Percentiles rank a stretch among this genome's conserved stretches.
Evolutionary conservation across 108 stramenopile genomes (phyloP).

Genomic region (Skeletonema potamos): DNA sequence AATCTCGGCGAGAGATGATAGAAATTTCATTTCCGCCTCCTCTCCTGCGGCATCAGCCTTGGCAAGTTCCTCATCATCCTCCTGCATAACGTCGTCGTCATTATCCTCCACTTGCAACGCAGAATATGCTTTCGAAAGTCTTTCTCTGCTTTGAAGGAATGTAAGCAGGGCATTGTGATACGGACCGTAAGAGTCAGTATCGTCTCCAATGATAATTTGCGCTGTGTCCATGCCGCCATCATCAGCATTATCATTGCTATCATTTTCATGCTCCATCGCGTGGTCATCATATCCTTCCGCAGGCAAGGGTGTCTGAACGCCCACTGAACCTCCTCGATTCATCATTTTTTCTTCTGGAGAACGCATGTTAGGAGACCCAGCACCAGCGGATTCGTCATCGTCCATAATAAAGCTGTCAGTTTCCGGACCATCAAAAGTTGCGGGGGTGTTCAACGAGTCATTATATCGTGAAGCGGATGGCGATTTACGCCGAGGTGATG

Average conservation of each 20-base stretch:
- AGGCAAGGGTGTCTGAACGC: conserved; percentile 27
- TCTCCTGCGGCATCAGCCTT: conserved; percentile 26
- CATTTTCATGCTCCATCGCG: neutral
- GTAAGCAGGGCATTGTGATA: conserved; percentile 61
- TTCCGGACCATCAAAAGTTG: neutral
- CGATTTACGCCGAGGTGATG: neutral
- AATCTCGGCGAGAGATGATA: conserved; percentile 15
- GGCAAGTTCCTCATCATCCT: neutral
- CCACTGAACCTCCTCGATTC: neutral
- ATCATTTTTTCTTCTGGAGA: conserved; percentile 2
- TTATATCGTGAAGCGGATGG: conserved; percentile 2
- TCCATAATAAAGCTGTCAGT: neutral
- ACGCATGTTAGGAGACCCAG: neutral
- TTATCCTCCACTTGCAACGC: conserved; percentile 12
- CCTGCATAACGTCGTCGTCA: conserved; percentile 5
- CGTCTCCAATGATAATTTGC: conserved; percentile 3
- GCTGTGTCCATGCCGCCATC: neutral
- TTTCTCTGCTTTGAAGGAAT: conserved; percentile 47
- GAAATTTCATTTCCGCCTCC: conserved; percentile 56
- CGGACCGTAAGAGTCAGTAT: conserved; percentile 44
- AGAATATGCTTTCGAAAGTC: conserved; percentile 24
- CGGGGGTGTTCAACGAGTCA: neutral
- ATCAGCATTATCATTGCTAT: neutral
- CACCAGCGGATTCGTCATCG: neutral
- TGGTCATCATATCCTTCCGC: neutral